Percentiles rank a stretch among this genome's conserved stretches.
Conservation (phyloP, 164 flowering plant species). For the Magnolia sinica region DNA sequence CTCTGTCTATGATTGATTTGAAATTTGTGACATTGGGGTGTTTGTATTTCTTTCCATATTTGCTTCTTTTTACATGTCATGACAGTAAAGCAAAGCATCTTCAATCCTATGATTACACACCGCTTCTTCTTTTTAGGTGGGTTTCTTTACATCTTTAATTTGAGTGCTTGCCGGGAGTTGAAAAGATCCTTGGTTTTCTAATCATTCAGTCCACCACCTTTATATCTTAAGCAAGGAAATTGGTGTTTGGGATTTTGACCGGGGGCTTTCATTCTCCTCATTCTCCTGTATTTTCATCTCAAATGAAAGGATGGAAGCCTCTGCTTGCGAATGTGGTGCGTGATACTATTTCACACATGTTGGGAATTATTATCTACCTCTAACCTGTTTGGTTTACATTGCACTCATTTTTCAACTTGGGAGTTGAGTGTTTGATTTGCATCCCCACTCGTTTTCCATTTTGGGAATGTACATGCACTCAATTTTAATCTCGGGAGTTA, state of each 20-base stretch:
- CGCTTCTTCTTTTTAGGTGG: background rate
- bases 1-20: constrained; percentile 3
- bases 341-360: too few species aligned
- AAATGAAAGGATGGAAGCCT: background rate
- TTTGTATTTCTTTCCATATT: background rate
- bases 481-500: background rate
- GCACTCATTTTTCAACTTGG: background rate
- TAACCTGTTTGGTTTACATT: background rate
- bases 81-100: background rate
- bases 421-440: background rate
- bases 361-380: background rate
- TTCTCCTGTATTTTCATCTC: background rate
- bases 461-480: background rate
- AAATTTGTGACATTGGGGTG: background rate
- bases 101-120: background rate
- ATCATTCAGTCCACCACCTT: background rate
- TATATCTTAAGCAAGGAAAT: background rate
- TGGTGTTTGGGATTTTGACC: background rate
- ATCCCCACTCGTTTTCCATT: background rate
- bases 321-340: background rate
- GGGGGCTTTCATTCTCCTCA: background rate
- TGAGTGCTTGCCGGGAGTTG: background rate
- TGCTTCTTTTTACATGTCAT: background rate
- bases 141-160: background rate
- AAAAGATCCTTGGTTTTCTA: background rate